Conservation (phyloP, 495 filamentous ascomycete species). For the Penicillium coprophilum region DNA sequence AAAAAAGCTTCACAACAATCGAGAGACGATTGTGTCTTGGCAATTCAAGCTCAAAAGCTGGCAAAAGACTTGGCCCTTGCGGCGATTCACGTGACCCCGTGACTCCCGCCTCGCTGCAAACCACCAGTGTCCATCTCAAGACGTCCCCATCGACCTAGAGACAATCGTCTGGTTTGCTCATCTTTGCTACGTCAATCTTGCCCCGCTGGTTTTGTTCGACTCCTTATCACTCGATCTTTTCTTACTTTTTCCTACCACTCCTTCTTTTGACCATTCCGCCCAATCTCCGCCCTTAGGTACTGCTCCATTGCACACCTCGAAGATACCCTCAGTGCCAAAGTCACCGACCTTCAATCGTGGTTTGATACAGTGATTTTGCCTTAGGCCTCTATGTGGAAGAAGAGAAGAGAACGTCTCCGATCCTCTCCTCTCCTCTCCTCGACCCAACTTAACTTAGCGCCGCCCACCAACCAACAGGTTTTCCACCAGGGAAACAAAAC, state of each 20-base stretch:
- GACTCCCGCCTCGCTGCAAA: constrained; percentile 49
- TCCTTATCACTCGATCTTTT: constrained; percentile 13
- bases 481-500: constrained; percentile 32
- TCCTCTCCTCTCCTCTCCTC: constrained; percentile 39
- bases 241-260: constrained; percentile 21
- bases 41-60: constrained; percentile 9
- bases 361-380: constrained; percentile 34
- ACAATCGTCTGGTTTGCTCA: constrained; percentile 23
- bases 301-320: constrained; percentile 24
- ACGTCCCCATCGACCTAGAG: constrained; percentile 21
- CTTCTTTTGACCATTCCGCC: constrained; percentile 37
- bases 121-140: constrained; percentile 37
- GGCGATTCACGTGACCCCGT: constrained; percentile 27
- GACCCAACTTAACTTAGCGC: constrained; percentile 25
- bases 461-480: constrained; percentile 26
- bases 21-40: constrained; percentile 4
- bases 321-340: constrained; percentile 12
- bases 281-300: constrained; percentile 32
- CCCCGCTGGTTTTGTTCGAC: constrained; percentile 14
- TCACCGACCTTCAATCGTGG: constrained; percentile 6
- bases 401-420: constrained; percentile 51
- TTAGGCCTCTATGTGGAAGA: constrained; percentile 52
- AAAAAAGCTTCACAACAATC: background rate
- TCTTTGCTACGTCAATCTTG: constrained; percentile 21
- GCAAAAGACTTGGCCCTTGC: constrained; percentile 31